Percentiles rank a stretch among this genome's conserved stretches.
Conservation (phyloP, 768 basidiomycete species). For the Xerocomellus dryophilus region DNA sequence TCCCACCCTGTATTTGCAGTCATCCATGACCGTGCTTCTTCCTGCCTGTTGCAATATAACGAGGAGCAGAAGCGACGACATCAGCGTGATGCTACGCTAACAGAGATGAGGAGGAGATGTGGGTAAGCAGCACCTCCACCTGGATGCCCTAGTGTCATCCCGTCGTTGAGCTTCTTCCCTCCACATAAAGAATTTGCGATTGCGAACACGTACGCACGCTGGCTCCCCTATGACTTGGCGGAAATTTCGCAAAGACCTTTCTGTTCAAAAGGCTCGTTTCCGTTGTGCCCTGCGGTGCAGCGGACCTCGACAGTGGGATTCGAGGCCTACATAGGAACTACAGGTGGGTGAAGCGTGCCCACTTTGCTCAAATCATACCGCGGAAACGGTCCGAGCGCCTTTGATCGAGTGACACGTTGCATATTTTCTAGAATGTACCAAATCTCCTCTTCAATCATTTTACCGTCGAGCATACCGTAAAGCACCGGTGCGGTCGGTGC, state of each 20-base stretch:
- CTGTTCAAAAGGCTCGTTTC: conserved; percentile 13
- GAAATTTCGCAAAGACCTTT: conserved; percentile 20
- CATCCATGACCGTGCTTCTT: conserved; percentile 19
- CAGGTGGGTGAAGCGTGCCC: conserved; percentile 27
- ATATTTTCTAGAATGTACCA: conserved; percentile 21
- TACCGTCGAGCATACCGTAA: conserved; percentile 18
- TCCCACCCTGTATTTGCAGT: conserved; percentile 24
- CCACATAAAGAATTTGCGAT: conserved; percentile 23
- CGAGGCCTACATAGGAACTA: conserved; percentile 15
- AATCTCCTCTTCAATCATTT: conserved; percentile 7
- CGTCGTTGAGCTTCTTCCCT: conserved; percentile 15
- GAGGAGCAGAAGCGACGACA: conserved; percentile 26
- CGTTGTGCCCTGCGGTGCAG: conserved; percentile 23
- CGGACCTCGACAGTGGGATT: conserved; percentile 15
- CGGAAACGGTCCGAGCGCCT: conserved; percentile 10
- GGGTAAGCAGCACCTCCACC: conserved; percentile 19
- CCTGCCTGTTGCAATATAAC: conserved; percentile 25
- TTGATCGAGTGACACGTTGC: conserved; percentile 27
- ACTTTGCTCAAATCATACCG: conserved; percentile 11
- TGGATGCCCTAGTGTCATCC: conserved; percentile 6
- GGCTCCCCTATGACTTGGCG: conserved; percentile 19
- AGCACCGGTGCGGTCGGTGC: conserved; percentile 16
- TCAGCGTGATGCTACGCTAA: conserved; percentile 28
- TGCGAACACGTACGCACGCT: conserved; percentile 20
- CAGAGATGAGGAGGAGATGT: conserved; percentile 22